Evolutionary conservation across 805 yeast genomes (phyloP).

Genomic region (Saccharomycopsis sp.): DNA sequence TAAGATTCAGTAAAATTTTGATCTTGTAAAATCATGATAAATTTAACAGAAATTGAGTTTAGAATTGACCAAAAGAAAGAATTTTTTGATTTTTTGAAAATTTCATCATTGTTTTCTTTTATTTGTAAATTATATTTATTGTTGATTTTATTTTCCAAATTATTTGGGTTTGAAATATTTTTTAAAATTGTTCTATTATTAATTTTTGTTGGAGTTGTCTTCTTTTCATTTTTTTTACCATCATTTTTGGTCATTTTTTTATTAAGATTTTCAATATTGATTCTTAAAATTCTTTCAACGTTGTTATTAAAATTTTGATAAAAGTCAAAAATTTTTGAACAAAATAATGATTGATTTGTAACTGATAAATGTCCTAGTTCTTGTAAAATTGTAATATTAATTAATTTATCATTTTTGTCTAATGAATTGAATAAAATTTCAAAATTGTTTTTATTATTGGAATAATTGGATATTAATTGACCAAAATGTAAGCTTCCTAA

Average conservation of each 20-base stretch:
- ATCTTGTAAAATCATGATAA: slow-evolving; percentile 11
- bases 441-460: no score
- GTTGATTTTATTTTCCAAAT: not conserved
- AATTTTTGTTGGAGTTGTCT: not conserved
- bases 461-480: slow-evolving; percentile 12
- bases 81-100: slow-evolving; percentile 3
- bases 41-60: slow-evolving; percentile 9
- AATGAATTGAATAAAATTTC: no score
- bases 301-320: slow-evolving; percentile 5
- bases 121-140: not conserved
- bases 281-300: slow-evolving; percentile 1
- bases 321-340: not conserved
- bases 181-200: not conserved
- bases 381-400: slow-evolving; percentile 11
- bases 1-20: slow-evolving; percentile 10
- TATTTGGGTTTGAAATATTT: no score
- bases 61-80: slow-evolving; percentile 11
- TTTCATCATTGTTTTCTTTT: not conserved
- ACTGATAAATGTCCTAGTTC: slow-evolving; percentile 11
- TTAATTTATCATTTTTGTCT: not conserved
- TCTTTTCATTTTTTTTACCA: not conserved
- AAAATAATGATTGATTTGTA: slow-evolving; percentile 6
- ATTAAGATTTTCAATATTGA: slow-evolving; percentile 1
- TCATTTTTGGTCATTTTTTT: not conserved
- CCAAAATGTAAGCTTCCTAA: slow-evolving; percentile 15